Percentiles rank a stretch among this genome's conserved stretches.
Conservation (phyloP, 208 protist species). For the Leishmania gerbilli region DNA sequence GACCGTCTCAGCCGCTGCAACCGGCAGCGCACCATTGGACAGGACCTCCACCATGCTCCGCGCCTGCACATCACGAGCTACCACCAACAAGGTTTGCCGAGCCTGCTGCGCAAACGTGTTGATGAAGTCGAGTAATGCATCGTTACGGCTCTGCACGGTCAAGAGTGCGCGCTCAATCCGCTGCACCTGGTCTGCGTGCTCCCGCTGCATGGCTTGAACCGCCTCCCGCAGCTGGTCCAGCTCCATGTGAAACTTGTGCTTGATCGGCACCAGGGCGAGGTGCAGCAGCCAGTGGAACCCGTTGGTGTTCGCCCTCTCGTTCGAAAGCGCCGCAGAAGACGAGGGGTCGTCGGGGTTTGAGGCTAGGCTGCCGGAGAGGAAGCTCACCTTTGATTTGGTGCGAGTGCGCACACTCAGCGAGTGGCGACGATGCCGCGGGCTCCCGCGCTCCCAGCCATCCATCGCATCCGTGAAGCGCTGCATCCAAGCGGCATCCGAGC, state of each 20-base stretch:
- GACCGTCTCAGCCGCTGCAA: slow-evolving; percentile 7
- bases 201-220: slow-evolving; percentile 28
- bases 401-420: background rate
- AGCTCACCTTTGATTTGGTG: slow-evolving; percentile 1
- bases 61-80: slow-evolving; percentile 21
- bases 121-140: slow-evolving; percentile 52
- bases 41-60: slow-evolving; percentile 32
- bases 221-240: slow-evolving; percentile 32
- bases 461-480: slow-evolving; percentile 10
- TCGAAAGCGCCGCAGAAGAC: background rate
- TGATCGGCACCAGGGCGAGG: slow-evolving; percentile 37
- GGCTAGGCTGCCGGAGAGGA: background rate
- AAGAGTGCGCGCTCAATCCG: slow-evolving; percentile 26
- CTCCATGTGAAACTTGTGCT: slow-evolving; percentile 22
- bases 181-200: slow-evolving; percentile 35
- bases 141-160: slow-evolving; percentile 36
- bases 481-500: slow-evolving; percentile 12
- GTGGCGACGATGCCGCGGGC: background rate
- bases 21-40: slow-evolving; percentile 16
- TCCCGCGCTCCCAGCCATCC: background rate
- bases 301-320: slow-evolving; percentile 23
- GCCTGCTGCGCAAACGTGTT: slow-evolving; percentile 31
- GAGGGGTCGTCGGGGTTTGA: background rate
- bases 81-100: slow-evolving; percentile 16
- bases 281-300: slow-evolving; percentile 36